phyloP scores from a whole-genome alignment of 768 basidiomycete genomes.

The Amanita subjunquillea region DNA sequence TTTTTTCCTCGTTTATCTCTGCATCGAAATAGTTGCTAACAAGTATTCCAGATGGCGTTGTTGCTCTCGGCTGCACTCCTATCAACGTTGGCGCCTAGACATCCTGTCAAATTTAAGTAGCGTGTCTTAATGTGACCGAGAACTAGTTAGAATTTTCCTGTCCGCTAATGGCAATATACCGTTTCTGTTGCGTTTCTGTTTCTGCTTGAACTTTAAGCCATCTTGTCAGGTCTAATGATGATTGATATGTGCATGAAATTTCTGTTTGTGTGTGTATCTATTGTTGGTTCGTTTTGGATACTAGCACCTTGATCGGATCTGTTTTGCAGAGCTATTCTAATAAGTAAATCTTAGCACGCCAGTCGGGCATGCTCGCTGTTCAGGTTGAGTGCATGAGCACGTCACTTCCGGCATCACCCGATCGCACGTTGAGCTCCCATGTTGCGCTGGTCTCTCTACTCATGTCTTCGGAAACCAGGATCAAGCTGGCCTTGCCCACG shows the following conservation, averaged over 20 bases:
- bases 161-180: neutral
- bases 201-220: no score
- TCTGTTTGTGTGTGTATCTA: no score
- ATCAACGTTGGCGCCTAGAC: constrained; percentile 17
- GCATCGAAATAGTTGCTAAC: neutral
- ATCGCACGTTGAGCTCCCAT: neutral
- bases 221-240: no score
- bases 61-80: constrained; percentile 19
- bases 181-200: neutral
- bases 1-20: neutral
- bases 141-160: neutral
- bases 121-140: neutral
- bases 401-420: neutral
- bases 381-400: no score
- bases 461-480: neutral
- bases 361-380: neutral
- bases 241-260: no score
- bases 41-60: constrained; percentile 11
- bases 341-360: neutral
- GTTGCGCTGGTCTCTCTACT: neutral
- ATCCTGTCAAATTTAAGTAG: neutral
- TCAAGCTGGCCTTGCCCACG: neutral
- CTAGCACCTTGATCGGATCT: no score
- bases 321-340: no score
- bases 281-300: no score